Evolutionary conservation across 345 rosid species (phyloP).

Genomic region (Sonneratia alba): DNA sequence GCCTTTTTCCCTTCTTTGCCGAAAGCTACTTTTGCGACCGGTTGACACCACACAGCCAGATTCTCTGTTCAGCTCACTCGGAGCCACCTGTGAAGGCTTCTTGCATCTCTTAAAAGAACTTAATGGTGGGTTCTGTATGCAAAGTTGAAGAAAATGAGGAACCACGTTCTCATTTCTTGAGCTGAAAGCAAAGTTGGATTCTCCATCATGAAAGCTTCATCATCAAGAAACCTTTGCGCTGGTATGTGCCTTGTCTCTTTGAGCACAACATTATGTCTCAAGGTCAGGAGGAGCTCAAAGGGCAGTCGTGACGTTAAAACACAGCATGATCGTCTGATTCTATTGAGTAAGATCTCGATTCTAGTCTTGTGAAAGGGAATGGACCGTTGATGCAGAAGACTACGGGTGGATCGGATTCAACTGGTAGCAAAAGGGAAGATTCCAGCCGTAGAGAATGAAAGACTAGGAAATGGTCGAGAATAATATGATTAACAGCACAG

Average conservation of each 20-base stretch:
- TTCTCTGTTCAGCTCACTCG: background rate
- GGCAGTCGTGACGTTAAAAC: background rate
- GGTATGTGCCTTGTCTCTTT: background rate
- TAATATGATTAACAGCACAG: no score
- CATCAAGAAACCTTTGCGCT: background rate
- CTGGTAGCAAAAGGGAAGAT: background rate
- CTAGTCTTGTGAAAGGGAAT: no score
- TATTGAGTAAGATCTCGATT: no score
- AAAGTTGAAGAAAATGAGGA: background rate
- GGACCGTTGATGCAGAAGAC: background rate
- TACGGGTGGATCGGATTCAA: background rate
- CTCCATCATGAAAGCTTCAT: conserved; percentile 4
- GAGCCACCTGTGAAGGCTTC: background rate
- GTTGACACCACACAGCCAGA: background rate
- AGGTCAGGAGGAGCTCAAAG: background rate
- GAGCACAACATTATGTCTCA: background rate
- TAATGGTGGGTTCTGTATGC: no score
- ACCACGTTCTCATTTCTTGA: background rate
- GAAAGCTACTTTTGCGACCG: background rate
- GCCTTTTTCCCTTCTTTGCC: background rate
- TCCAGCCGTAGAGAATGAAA: background rate
- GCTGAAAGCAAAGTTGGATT: conserved; percentile 4
- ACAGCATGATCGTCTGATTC: no score
- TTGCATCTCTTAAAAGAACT: no score
- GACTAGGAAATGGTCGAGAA: background rate